A percentile compares a stretch with the other conserved stretches of the same genome.
phyloP scores from a whole-genome alignment of 768 basidiomycete species.

The Bullera alba region DNA sequence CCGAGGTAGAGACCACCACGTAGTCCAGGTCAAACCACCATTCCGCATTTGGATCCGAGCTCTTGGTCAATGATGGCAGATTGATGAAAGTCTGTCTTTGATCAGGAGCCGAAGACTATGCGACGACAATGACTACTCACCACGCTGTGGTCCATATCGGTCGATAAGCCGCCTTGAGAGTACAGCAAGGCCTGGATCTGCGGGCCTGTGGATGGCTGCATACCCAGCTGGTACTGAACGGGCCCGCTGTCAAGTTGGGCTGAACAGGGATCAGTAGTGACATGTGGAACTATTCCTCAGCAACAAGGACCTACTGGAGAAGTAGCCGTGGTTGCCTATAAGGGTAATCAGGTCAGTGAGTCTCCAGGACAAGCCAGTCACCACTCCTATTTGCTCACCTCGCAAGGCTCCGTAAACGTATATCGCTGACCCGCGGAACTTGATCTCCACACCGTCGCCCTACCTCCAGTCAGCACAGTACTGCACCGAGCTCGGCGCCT shows the following conservation, averaged over 20 bases:
- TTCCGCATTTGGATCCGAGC: slow-evolving; percentile 3
- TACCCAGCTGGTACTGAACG: background rate
- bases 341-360: too few species aligned
- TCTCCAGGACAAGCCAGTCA: too few species aligned
- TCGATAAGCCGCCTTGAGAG: slow-evolving; percentile 4
- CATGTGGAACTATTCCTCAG: background rate
- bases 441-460: slow-evolving; percentile 21
- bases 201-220: background rate
- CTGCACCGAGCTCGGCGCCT: background rate
- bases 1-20: slow-evolving; percentile 12
- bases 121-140: slow-evolving; percentile 3
- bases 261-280: slow-evolving; percentile 1
- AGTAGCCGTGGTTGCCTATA: slow-evolving; percentile 27
- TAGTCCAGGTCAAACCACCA: slow-evolving; percentile 34
- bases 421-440: slow-evolving; percentile 26
- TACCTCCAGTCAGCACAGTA: background rate
- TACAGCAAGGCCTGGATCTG: slow-evolving; percentile 10
- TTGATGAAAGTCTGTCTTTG: slow-evolving; percentile 6
- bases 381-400: too few species aligned
- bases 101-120: background rate
- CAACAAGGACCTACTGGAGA: background rate
- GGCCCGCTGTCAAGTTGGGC: slow-evolving; percentile 8
- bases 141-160: slow-evolving; percentile 14
- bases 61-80: slow-evolving; percentile 3
- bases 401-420: slow-evolving; percentile 21